Evolutionary conservation across 2,329 filamentous ascomycete species (phyloP).

Genomic region (Rutstroemia sydowiana): DNA sequence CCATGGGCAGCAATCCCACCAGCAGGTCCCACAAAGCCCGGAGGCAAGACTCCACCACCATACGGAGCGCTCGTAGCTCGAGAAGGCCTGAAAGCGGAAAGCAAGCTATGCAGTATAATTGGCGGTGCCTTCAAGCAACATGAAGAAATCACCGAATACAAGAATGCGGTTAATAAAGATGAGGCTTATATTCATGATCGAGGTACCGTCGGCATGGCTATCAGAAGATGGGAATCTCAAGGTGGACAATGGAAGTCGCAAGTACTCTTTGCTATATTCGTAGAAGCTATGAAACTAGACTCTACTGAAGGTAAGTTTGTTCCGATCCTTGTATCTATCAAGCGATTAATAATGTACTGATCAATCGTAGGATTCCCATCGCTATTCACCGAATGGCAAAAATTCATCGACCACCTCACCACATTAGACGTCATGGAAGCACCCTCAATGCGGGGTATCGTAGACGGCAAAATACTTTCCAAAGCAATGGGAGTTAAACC

Average conservation of each 20-base stretch:
- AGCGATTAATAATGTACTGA: no score
- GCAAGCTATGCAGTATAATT: conserved; percentile 64
- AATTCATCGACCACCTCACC: conserved; percentile 48
- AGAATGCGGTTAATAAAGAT: conserved; percentile 44
- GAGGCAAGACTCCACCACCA: conserved; percentile 46
- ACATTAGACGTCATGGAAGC: conserved; percentile 50
- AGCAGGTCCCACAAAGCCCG: conserved; percentile 33
- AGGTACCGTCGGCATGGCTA: conserved; percentile 65
- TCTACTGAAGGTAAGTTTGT: neutral
- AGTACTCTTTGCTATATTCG: conserved; percentile 58
- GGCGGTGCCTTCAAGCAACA: conserved; percentile 56
- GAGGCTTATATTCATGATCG: conserved; percentile 43
- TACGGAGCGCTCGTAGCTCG: conserved; percentile 57
- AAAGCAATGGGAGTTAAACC: conserved; percentile 59
- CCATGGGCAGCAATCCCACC: conserved; percentile 58
- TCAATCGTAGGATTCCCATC: conserved; percentile 22
- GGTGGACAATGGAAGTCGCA: conserved; percentile 63
- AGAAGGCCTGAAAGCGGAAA: conserved; percentile 74
- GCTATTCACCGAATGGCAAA: conserved; percentile 45
- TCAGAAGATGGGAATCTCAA: conserved; percentile 60
- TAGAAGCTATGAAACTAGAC: conserved; percentile 47
- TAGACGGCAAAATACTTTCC: conserved; percentile 70
- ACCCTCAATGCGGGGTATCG: conserved; percentile 50
- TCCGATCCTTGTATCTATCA: neutral
- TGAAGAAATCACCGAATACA: conserved; percentile 54